Percentiles rank a stretch among this genome's conserved stretches.
These are phyloP conservation scores for Yarrowia phangngaensis DNA, from an alignment of 805 yeast species.

Conservation along the genomic window DNA sequence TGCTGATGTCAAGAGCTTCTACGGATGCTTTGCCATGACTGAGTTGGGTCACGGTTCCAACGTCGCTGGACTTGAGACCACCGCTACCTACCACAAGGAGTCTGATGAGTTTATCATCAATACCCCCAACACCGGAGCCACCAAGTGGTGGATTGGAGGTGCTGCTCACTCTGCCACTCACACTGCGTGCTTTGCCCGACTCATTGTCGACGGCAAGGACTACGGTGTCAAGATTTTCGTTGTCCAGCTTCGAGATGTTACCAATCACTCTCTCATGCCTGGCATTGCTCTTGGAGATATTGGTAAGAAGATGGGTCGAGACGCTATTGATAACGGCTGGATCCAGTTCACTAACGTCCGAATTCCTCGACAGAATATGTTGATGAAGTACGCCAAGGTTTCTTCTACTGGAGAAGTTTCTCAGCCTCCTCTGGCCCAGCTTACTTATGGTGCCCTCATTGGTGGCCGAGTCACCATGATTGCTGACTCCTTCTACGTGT, in stretches of 20 bases:
- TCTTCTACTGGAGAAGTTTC: constrained; percentile 62
- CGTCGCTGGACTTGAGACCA: constrained; percentile 91
- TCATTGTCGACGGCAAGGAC: constrained; percentile 76
- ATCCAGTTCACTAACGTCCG: constrained; percentile 81
- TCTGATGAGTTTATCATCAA: constrained; percentile 68
- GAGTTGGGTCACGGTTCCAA: constrained; percentile 92
- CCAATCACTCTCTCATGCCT: constrained; percentile 61
- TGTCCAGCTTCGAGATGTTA: constrained; percentile 80
- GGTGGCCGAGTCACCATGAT: constrained; percentile 92
- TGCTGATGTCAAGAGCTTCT: constrained; percentile 41
- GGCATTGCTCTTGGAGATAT: constrained; percentile 86
- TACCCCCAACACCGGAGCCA: constrained; percentile 89
- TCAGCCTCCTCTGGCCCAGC: constrained; percentile 80
- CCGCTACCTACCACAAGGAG: constrained; percentile 70
- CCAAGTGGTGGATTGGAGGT: constrained; percentile 99
- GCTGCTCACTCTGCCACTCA: constrained; percentile 94
- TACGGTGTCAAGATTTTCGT: constrained; percentile 90
- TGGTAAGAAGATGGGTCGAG: constrained; percentile 93
- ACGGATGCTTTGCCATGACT: constrained; percentile 92
- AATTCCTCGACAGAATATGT: constrained; percentile 79
- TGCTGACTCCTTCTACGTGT: constrained; percentile 72
- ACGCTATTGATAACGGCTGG: constrained; percentile 96
- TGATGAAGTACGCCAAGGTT: constrained; percentile 73
- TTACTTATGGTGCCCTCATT: constrained; percentile 80
- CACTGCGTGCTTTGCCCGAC: constrained; percentile 74